phyloP scores from a whole-genome alignment of 495 filamentous ascomycete genomes.

The Rhizodiscina lignyota region DNA sequence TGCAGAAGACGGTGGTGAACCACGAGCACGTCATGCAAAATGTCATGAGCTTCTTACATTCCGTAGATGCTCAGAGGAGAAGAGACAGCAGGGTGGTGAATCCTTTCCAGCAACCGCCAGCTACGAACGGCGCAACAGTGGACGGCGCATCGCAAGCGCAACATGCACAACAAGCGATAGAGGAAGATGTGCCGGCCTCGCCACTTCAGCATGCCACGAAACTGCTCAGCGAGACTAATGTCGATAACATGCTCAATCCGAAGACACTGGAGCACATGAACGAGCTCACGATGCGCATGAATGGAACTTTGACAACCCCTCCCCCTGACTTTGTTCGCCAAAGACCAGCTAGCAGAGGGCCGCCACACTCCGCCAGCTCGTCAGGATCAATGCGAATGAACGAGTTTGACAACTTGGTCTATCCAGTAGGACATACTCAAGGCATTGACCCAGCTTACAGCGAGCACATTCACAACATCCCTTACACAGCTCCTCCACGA shows the following conservation, averaged over 20 bases:
- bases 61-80: constrained; percentile 45
- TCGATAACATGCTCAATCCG: constrained; percentile 60
- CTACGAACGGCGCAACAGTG: constrained; percentile 13
- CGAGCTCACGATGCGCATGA: constrained; percentile 46
- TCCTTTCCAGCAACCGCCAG: constrained; percentile 22
- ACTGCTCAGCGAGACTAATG: constrained; percentile 63
- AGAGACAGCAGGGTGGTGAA: constrained; percentile 40
- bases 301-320: constrained; percentile 25
- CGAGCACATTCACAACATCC: constrained; percentile 86
- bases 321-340: constrained; percentile 18
- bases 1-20: constrained; percentile 81
- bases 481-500: constrained; percentile 55
- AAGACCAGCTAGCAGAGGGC: constrained; percentile 17
- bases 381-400: constrained; percentile 33
- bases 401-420: constrained; percentile 71
- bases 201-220: constrained; percentile 83
- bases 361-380: constrained; percentile 34
- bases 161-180: constrained; percentile 5
- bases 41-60: constrained; percentile 53
- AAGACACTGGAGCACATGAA: constrained; percentile 61
- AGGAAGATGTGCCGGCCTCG: constrained; percentile 59
- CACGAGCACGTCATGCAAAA: constrained; percentile 63
- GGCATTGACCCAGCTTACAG: constrained; percentile 91
- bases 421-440: constrained; percentile 74
- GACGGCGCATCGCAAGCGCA: constrained; percentile 6